Evolutionary conservation across 768 basidiomycete species (phyloP), one percentile per base, ranked within the genome.

Genomic region (Agaricus blazei): DNA sequence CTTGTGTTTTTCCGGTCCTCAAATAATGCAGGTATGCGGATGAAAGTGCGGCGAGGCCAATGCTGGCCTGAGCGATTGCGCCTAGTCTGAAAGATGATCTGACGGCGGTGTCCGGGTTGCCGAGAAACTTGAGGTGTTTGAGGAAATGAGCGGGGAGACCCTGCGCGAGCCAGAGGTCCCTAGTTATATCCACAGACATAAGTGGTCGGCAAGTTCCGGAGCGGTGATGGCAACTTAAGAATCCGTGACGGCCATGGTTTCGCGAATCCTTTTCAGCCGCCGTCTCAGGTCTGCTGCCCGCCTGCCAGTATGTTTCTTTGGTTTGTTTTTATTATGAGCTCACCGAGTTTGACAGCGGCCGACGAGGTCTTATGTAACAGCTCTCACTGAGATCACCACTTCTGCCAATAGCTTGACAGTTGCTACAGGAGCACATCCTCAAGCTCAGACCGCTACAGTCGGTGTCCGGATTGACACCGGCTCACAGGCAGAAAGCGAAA

Each of bases 401-500:
- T 87, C 98, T 52, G 78, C 91, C 12, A 98, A 97, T 76, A 97
- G 97, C 58, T 78, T 99, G 56, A 96, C 93, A 11, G 87, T 99
- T 61, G 95, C 95, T 48, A 96, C 94, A 1, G 93, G 96, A 72
- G 75, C 89, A 7, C 90, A 93, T 58, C 81, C 91, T 4, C 87
- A 91, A 68, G 88, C 93, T 3, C 90, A 95, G 73, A 98, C 97
- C 0, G 94, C 95, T 6, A 99, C 96, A n/a, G 93, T 98, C 36
- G 97, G 97, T 59, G 88, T 98, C 58, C 98, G 94, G 94, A 96
- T 99, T 64, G 96, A 98, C 69, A 96, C 97, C 56, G 97, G 97
- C 60, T 94, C 92, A 60, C 84, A 97, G 54, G 95, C 94, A 57
- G 97, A 99, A 81, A 96, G 90, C 46, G 88, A 93, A 75, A 83